These are phyloP conservation scores for Penicillium riverlandense DNA, from an alignment of 495 filamentous ascomycete species.

Conservation along the genomic window DNA sequence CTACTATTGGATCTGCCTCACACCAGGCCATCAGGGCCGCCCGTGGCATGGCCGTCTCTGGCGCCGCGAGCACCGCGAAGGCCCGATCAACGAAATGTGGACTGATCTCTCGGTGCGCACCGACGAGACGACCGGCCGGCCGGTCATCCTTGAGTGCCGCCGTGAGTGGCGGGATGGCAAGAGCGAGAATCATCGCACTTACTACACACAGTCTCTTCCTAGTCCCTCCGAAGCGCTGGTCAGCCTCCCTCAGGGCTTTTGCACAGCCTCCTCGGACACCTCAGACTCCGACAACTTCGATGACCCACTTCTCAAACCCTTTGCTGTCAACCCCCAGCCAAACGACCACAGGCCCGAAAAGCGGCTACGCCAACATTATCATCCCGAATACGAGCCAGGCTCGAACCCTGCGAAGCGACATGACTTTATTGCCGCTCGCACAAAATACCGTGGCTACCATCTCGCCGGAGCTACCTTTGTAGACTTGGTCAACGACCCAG, in stretches of 20 bases:
- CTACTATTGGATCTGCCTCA: conserved; percentile 60
- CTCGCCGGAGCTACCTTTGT: conserved; percentile 51
- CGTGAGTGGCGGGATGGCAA: conserved; percentile 60
- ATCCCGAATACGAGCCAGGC: conserved; percentile 40
- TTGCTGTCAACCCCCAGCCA: conserved; percentile 9
- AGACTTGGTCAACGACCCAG: conserved; percentile 58
- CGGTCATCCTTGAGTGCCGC: conserved; percentile 62
- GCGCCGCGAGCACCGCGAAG: conserved; percentile 63
- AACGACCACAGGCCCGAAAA: conserved; percentile 29
- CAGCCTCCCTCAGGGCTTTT: not conserved
- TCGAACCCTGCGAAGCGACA: conserved; percentile 31
- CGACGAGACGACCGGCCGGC: conserved; percentile 53
- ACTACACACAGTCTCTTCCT: conserved; percentile 54
- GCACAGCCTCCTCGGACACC: not conserved
- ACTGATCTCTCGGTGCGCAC: conserved; percentile 56
- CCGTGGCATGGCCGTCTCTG: conserved; percentile 40
- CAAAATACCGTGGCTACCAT: conserved; percentile 54
- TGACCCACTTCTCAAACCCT: too few relatives aligned
- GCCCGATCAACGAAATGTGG: conserved; percentile 74
- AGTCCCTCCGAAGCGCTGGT: conserved; percentile 31
- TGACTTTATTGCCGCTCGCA: conserved; percentile 50
- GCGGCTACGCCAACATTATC: conserved; percentile 34
- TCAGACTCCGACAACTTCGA: too few relatives aligned
- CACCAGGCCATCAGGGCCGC: conserved; percentile 26
- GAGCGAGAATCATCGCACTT: conserved; percentile 58